Percentiles rank a stretch among this genome's conserved stretches.
Evolutionary conservation across 306 rosid genomes (phyloP).

Genomic region (Sesbania bispinosa): DNA sequence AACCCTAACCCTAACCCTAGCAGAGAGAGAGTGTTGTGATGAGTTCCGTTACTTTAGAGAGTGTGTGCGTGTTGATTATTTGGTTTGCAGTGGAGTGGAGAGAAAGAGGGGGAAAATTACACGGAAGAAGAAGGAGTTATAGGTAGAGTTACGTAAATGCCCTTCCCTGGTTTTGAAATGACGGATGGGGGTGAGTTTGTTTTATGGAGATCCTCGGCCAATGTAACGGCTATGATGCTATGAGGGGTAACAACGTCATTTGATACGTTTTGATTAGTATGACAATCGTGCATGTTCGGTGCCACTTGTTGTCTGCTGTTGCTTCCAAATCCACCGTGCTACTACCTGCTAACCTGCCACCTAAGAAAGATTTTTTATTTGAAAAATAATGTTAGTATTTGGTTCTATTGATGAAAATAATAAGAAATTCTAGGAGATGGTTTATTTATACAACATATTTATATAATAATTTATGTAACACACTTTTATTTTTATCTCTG

Average conservation of each 20-base stretch:
- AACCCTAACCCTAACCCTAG: neutral
- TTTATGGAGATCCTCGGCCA: neutral
- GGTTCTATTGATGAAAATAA: too few species aligned
- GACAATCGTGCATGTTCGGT: conserved; percentile 36
- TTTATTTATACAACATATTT: too few species aligned
- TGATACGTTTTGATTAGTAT: conserved; percentile 18
- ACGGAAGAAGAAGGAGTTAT: conserved; percentile 10
- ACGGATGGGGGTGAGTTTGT: conserved; percentile 5
- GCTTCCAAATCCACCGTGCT: conserved; percentile 17
- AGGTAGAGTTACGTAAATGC: conserved; percentile 28
- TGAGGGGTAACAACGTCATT: conserved; percentile 53
- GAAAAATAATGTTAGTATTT: too few species aligned
- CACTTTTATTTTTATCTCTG: too few species aligned
- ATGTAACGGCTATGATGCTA: conserved; percentile 89
- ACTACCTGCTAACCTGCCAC: neutral
- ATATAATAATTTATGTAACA: too few species aligned
- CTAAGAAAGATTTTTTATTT: neutral
- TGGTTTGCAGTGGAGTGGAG: conserved; percentile 28
- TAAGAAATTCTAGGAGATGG: too few species aligned
- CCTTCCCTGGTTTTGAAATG: conserved; percentile 36
- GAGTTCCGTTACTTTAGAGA: neutral
- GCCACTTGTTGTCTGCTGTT: conserved; percentile 44
- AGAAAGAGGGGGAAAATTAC: conserved; percentile 30
- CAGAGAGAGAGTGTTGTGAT: conserved; percentile 1
- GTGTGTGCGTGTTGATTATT: neutral